Evolutionary conservation across 805 yeast genomes (phyloP).

Genomic region (Schizosaccharomyces pombe): DNA sequence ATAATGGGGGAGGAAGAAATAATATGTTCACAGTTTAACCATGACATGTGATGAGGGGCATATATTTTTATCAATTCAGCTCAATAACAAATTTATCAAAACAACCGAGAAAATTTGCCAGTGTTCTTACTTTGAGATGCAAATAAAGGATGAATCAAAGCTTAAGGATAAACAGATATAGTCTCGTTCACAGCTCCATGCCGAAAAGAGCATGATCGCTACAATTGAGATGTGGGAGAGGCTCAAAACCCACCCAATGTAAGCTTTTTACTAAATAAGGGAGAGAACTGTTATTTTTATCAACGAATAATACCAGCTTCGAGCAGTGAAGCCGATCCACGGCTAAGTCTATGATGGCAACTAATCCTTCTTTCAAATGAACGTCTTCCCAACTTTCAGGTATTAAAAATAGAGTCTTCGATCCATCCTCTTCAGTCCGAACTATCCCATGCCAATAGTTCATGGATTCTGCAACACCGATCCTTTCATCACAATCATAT

Average conservation of each 20-base stretch:
- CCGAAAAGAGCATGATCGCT: neutral
- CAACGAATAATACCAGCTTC: neutral
- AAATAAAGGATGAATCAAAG: too few species aligned
- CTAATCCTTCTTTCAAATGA: neutral
- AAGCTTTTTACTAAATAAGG: neutral
- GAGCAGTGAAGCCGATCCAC: neutral
- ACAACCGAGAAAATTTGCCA: too few species aligned
- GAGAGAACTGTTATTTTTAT: neutral
- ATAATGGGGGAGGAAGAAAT: too few species aligned
- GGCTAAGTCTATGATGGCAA: neutral
- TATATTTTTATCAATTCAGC: too few species aligned
- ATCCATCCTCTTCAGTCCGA: neutral
- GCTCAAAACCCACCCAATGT: slow-evolving; percentile 2
- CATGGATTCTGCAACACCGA: neutral
- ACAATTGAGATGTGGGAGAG: neutral
- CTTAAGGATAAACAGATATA: too few species aligned
- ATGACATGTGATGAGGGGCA: too few species aligned
- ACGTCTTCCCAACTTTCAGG: slow-evolving; percentile 2
- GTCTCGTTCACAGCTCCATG: neutral
- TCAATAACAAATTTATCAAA: too few species aligned
- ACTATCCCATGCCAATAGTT: slow-evolving; percentile 1
- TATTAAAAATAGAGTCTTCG: neutral
- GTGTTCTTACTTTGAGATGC: too few species aligned
- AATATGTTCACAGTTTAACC: too few species aligned
- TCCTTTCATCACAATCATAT: neutral